These are phyloP conservation scores for Rutstroemia sydowiana DNA, from an alignment of 2,329 filamentous ascomycete species.

Conservation along the genomic window DNA sequence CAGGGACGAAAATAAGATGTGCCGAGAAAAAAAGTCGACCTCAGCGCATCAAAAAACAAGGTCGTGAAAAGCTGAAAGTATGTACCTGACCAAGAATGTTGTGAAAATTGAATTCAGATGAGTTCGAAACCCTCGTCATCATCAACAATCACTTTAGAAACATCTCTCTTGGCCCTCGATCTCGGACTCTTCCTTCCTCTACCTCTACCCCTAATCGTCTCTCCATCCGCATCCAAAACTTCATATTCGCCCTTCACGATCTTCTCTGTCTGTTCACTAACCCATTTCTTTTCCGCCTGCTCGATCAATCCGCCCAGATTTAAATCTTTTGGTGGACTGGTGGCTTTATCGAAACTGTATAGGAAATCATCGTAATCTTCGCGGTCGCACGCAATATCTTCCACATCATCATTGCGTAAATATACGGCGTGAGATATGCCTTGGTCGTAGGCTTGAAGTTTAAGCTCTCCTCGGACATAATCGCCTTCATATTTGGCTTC, in stretches of 20 bases:
- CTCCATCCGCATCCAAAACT: conserved; percentile 28
- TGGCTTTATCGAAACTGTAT: conserved; percentile 27
- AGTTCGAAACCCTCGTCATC: conserved; percentile 31
- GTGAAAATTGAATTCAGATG: conserved; percentile 17
- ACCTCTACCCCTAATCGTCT: conserved; percentile 19
- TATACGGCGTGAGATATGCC: conserved; percentile 27
- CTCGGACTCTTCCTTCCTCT: conserved; percentile 27
- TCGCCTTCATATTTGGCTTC: no score
- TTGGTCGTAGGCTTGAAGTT: conserved; percentile 22
- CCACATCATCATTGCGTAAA: no score
- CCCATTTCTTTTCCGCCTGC: conserved; percentile 28
- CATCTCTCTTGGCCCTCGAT: conserved; percentile 15
- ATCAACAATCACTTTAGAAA: conserved; percentile 11
- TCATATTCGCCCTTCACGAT: conserved; percentile 30
- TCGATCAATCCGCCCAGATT: conserved; percentile 28
- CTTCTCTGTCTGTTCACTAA: conserved; percentile 27
- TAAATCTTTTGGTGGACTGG: conserved; percentile 20
- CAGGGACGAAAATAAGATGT: neutral
- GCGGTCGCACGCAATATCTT: conserved; percentile 21
- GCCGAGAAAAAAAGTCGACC: neutral
- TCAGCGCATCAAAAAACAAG: neutral
- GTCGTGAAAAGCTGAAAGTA: neutral
- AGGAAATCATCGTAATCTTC: conserved; percentile 20
- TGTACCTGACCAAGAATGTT: neutral
- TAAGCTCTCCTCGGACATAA: no score